These are phyloP conservation scores for Mycogone perniciosa DNA, from an alignment of 2,329 filamentous ascomycete species.

Conservation along the genomic window DNA sequence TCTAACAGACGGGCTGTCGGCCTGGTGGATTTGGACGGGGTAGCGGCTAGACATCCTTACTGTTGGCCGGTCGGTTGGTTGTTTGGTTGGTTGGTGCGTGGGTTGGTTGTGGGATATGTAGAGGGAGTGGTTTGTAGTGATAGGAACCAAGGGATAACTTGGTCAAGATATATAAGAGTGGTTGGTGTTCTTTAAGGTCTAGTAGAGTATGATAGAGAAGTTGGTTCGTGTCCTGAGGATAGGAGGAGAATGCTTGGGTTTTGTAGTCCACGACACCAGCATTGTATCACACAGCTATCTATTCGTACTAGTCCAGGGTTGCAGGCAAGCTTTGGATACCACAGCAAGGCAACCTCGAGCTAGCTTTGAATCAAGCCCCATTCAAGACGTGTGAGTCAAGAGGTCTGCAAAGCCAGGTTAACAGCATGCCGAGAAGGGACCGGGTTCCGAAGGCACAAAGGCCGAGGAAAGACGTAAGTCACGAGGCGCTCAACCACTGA, in stretches of 20 bases:
- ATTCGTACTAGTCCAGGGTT: neutral
- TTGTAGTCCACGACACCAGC: neutral
- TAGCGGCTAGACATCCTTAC: slow-evolving; percentile 13
- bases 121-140: neutral
- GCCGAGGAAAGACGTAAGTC: too few relatives aligned
- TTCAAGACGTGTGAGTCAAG: too few relatives aligned
- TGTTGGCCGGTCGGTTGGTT: neutral
- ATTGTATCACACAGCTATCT: neutral
- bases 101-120: too few relatives aligned
- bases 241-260: neutral
- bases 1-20: neutral
- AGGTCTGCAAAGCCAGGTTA: too few relatives aligned
- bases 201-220: neutral
- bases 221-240: neutral
- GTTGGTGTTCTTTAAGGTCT: neutral
- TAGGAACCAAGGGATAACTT: neutral
- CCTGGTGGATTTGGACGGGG: slow-evolving; percentile 29
- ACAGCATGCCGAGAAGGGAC: too few relatives aligned
- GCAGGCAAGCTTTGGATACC: too few relatives aligned
- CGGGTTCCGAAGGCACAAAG: too few relatives aligned
- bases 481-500: too few relatives aligned
- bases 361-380: too few relatives aligned
- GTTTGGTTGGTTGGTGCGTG: neutral
- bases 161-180: neutral
- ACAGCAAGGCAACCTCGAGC: neutral